These are phyloP conservation scores for Mucor indicus DNA, from an alignment of 371 early-diverging fungal genomes.

Conservation along the genomic window DNA sequence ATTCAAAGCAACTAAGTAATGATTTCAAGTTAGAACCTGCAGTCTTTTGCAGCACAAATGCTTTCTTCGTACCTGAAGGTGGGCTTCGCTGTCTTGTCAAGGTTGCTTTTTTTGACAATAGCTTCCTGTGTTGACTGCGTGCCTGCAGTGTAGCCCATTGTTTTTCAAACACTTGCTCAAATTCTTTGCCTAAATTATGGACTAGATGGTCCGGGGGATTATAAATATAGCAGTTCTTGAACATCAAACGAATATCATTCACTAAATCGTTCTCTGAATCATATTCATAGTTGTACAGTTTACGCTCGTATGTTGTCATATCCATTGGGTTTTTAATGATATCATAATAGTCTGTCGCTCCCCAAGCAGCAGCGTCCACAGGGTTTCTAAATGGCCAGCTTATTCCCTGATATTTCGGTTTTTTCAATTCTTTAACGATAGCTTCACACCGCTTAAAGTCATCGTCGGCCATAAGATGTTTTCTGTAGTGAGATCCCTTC, in stretches of 20 bases:
- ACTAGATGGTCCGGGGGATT: conserved; percentile 77
- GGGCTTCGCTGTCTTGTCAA: neutral
- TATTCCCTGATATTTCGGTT: conserved; percentile 15
- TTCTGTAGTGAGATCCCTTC: too few species aligned
- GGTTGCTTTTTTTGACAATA: conserved; percentile 10
- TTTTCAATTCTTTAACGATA: conserved; percentile 37
- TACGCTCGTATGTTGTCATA: conserved; percentile 82
- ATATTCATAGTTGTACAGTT: conserved; percentile 62
- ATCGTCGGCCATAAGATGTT: conserved; percentile 41
- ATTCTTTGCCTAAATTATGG: conserved; percentile 53
- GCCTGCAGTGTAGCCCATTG: conserved; percentile 65
- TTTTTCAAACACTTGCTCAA: conserved; percentile 52
- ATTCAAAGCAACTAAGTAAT: too few species aligned
- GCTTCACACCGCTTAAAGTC: conserved; percentile 65
- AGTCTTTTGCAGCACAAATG: too few species aligned
- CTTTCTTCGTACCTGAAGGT: too few species aligned
- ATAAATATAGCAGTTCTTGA: conserved; percentile 90
- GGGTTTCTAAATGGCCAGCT: conserved; percentile 72
- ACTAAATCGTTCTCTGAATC: conserved; percentile 43
- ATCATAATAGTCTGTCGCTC: conserved; percentile 84
- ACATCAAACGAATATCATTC: conserved; percentile 61
- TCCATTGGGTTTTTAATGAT: conserved; percentile 98
- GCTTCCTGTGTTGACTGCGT: neutral
- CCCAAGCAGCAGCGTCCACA: conserved; percentile 87
- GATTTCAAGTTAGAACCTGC: too few species aligned